Base-by-base conservation (phyloP, 768 basidiomycete species). In the Imleria badia region DNA sequence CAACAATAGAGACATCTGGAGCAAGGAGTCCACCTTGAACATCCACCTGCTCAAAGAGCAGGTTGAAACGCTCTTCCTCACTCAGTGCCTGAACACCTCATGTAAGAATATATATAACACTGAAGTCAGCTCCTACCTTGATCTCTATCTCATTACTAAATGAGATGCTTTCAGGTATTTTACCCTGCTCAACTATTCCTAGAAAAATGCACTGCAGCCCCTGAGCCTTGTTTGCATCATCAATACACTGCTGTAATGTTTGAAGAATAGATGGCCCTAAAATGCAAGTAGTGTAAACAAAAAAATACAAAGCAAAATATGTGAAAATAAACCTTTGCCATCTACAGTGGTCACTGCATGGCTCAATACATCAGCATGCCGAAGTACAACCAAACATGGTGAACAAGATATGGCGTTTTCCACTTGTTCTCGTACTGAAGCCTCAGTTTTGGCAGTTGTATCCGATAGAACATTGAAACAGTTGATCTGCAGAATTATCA, bases 101-200 rank as follows among this genome's bases (percentile, higher is more conserved):
- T 22, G 1, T 53, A 5, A 54, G 36, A 45, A 31, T 7, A 30
- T 3, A 20, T 9, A 22, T 3, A 56, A 14, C 14, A 43, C 30
- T 22, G 14, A 38, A 54, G 7, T 38, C 12, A 17, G 31, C 13
- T 17, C 70, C 33, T 58, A 92, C 94, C 75, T 91, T 82, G 41
- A 95, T 81, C 1, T 69, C 66, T 20, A 97, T 75, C 59, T 93
- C 88, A 64, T 95, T 91, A 66, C 97, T 98, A 75, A 98, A 96
- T 22, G 88, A 66, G 2, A 96, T 71, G 3, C 77, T 76, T 1
- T 81, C 66, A 3, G 91, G 84, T 15, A 94, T 74, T 19, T 78
- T 77, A n/a, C 82, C 82, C 4, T 79, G 72, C 42, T 89, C 87
- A 33, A 78, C 78, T 1, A 89, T 93, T 9, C 81, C 95, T 48